phyloP scores from a whole-genome alignment of 2,329 filamentous ascomycete species.

The Aspergillus flavus region DNA sequence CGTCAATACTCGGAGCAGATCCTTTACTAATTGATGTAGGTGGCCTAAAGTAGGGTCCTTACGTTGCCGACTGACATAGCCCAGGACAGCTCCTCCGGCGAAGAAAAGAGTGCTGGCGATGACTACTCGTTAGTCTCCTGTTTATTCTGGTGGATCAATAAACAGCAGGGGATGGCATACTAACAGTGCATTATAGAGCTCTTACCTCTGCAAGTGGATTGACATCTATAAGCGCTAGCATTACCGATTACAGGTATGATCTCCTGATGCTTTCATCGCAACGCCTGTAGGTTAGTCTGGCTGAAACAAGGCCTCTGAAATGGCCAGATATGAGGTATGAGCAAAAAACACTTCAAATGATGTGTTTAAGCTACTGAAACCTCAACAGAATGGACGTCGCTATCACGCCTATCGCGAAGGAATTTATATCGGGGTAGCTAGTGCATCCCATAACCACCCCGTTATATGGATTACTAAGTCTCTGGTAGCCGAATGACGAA shows the following conservation, averaged over 20 bases:
- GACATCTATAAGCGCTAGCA: not conserved
- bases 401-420: conserved; percentile 1
- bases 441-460: not conserved
- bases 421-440: not conserved
- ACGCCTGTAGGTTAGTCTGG: not conserved
- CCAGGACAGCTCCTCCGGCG: not conserved
- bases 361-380: not conserved
- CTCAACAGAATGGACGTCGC: not conserved
- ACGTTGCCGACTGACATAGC: not conserved
- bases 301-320: not conserved
- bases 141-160: not conserved
- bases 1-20: not conserved
- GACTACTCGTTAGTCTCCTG: not conserved
- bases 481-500: conserved; percentile 1
- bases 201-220: not conserved
- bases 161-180: not conserved
- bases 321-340: not conserved
- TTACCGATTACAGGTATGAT: conserved; percentile 1
- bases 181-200: not conserved
- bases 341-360: too few species aligned
- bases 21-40: not conserved
- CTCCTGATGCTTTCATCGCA: not conserved
- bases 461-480: not conserved
- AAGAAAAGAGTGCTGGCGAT: not conserved
- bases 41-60: not conserved